Evolutionary conservation across 306 rosid species (phyloP), one percentile per base, ranked within the genome.

Genomic region (Pueraria montana): DNA sequence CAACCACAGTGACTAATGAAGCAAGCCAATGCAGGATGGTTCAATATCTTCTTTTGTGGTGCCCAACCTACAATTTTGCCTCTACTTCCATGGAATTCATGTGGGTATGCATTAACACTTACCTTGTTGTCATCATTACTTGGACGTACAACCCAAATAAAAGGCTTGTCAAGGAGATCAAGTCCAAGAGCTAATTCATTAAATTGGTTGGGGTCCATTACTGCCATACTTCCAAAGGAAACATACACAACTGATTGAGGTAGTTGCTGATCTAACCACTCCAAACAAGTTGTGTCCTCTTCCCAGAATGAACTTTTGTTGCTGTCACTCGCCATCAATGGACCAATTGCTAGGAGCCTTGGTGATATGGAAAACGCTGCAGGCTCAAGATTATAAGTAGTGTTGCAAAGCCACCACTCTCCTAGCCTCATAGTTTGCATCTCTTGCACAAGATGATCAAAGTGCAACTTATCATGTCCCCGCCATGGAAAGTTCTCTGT

Each of bases 1-100:
- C 91, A 90, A 24, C 91, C 91, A 53, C 90, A 90, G 8, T 90
- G 91, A 55, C 87, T 85, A 16, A 90, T 12, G 36, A 90, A 90
- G n/a, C 90, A 90, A 62, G 90, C 82, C 16, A 85, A 38, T 1
- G 90, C 16, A 66, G 83, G 86, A 20, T 90, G 89, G 27, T 42
- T 64, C 24, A 88, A 63, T 80, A 88, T 85, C 73, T 83, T 90
- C 16, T 63, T 77, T 1, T 88, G 91, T 3, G 94, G 83, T 0
- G 65, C 87, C 89, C 90, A 90, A 34, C 52, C 14, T 0, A 90
- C 81, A 13, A 86, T 77, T 53, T 74, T 73, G 7, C 86, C 90
- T 61, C 14, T 34, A 11, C 21, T 78, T 20, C 83, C 84, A 46
- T 48, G 50, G 27, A 85, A 85, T 11, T 81, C 85, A 3, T 69